Evolutionary conservation across 305 asterid species (phyloP), one percentile per base, ranked within the genome.

Genomic region (Solanum hybrid): DNA sequence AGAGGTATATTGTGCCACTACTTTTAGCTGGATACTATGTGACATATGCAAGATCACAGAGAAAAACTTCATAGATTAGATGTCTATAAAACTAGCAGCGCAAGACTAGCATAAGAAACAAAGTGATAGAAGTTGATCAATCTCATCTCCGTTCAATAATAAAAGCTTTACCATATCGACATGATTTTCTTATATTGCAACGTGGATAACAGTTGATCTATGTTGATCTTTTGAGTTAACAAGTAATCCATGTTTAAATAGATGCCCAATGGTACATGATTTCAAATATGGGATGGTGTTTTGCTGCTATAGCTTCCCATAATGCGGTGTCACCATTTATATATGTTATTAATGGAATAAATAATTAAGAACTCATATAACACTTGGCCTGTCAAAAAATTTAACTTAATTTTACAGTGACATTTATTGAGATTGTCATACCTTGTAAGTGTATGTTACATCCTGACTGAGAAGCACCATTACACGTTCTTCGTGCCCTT

Each of bases 401-500:
- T 26, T 22, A 2, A 40, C 1, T 26, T 34, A 40, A 38, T 32
- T 80, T 12, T 40, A 40, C 12, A 38, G 2, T 26, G 2, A 2
- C 9, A 80, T 38, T 40, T 51, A 38, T 24, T 11, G 80, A 86
- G 17, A 40, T 71, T 88, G 89, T 60, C 26, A 15, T 94, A 94
- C 98, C 98, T 92, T 90, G 93, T 10, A 97, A 91, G 91, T 95
- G 95, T 37, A 95, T 86, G 93, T 95, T 95, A 34, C 98, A 95
- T 5, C 93, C 98, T 96, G 98, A 91, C 95, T 96, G 40, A 96
- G 98, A 79, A 96, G 98, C 87, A 95, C 96, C 87, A 93, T 91
- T 0, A 96, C 97, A 56, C 98, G 94, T 45, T 96, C 99, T 93
- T 94, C 98, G 38, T 95, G 94, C 89, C 99, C 99, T 90, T 92